Evolutionary conservation across 2,329 filamentous ascomycete species (phyloP).

Genomic region (Plenodomus tracheiphilus): DNA sequence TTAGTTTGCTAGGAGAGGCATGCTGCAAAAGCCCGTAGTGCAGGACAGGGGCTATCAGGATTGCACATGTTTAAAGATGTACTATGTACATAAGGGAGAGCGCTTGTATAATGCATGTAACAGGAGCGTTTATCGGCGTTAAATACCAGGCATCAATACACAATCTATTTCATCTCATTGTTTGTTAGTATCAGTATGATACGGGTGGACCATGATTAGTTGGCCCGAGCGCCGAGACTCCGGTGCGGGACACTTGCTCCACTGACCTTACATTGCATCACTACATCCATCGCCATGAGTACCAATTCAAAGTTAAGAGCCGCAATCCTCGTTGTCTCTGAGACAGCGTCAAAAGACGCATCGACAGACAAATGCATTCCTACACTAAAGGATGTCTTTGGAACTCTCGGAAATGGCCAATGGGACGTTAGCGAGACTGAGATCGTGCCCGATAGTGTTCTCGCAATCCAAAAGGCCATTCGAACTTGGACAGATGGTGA

Average conservation of each 20-base stretch:
- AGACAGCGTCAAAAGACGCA: slow-evolving; percentile 80
- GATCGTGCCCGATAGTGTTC: slow-evolving; percentile 78
- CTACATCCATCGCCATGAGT: slow-evolving; percentile 31
- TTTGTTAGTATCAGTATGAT: neutral
- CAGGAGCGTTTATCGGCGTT: slow-evolving; percentile 35
- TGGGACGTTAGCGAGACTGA: slow-evolving; percentile 72
- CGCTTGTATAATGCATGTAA: slow-evolving; percentile 46
- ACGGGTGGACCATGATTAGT: neutral
- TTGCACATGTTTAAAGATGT: slow-evolving; percentile 10
- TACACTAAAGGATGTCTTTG: slow-evolving; percentile 70
- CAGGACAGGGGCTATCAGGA: neutral
- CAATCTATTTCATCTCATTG: neutral
- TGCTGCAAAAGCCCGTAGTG: neutral
- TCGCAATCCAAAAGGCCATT: slow-evolving; percentile 75
- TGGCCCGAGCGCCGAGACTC: slow-evolving; percentile 24
- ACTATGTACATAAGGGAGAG: slow-evolving; percentile 35
- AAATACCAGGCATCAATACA: slow-evolving; percentile 24
- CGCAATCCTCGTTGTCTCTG: slow-evolving; percentile 85
- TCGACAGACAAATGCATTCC: slow-evolving; percentile 74
- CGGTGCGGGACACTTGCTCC: slow-evolving; percentile 23
- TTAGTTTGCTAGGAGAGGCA: neutral
- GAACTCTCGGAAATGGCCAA: slow-evolving; percentile 64
- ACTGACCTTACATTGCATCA: slow-evolving; percentile 18
- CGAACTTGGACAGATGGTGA: slow-evolving; percentile 72
- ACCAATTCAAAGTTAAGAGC: slow-evolving; percentile 61